Base-by-base conservation (phyloP, 768 basidiomycete species). In the Termitomyces sp. region DNA sequence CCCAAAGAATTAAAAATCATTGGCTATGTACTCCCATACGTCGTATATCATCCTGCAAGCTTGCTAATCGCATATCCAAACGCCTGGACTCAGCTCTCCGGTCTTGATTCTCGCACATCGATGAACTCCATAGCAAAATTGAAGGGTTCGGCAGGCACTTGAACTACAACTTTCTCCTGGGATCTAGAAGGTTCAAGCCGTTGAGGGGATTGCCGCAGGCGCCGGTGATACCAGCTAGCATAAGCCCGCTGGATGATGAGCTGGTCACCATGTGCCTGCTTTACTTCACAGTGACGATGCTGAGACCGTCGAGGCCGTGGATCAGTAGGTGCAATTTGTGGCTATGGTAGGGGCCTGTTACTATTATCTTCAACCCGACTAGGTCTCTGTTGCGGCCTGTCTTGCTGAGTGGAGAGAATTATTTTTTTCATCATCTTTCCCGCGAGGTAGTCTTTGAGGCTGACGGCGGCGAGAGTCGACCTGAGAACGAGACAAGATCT, bases 11-110 rank as follows among this genome's bases (percentile, higher is more conserved):
- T 4, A 4, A 42, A 10, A 10, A 29, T 29, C 9, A 29, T 45
- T 3, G 23, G 23, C 17, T 25, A 17, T 40, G 17, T 29, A 25
- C 23, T 34, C 34, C 29, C 21, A 56, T 19, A 29, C 25, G 29
- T 50, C 19, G 46, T 12, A 61, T 23, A 38, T 58, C 49, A 7
- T 53, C 50, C 11, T 47, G 54, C n/a, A 53, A 32, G 1, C 7
- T 19, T 11, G 23, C 35, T 1, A 60, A 8, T 43, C 46, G 51
- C 17, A 6, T 27, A 38, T 49, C 52, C 46, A 60, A 21, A 29
- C 38, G 37, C 10, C 21, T 21, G 27, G 52, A 35, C 29, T 55
- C 53, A 23, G 25, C 34, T 35, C 29, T 41, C n/a, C 44, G 42
- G 12, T 40, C n/a, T 21, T 41, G 50, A 19, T 32, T 49, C 32